Evolutionary conservation across 2,329 filamentous ascomycete species (phyloP).

Genomic region (Trematosphaeria pertusa): DNA sequence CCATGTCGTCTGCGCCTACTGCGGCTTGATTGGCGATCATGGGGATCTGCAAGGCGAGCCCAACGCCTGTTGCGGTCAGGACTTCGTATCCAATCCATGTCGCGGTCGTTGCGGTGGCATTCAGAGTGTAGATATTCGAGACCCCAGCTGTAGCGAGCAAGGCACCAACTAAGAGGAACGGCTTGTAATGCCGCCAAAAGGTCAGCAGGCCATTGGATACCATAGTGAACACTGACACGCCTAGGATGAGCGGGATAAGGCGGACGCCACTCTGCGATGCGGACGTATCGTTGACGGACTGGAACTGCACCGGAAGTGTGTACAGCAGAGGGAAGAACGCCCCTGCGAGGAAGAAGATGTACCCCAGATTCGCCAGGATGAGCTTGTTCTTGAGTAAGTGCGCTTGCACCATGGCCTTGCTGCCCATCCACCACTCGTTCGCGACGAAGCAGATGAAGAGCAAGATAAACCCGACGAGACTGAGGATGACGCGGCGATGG

Average conservation of each 20-base stretch:
- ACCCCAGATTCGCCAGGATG: conserved; percentile 24
- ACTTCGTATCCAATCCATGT: conserved; percentile 59
- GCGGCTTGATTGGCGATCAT: conserved; percentile 51
- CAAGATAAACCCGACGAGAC: conserved; percentile 57
- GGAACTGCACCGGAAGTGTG: conserved; percentile 37
- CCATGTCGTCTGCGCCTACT: conserved; percentile 46
- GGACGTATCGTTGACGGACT: conserved; percentile 32
- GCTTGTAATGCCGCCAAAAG: conserved; percentile 49
- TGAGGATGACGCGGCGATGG: conserved; percentile 52
- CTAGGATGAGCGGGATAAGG: conserved; percentile 36
- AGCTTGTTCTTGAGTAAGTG: conserved; percentile 27
- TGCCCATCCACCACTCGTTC: conserved; percentile 35
- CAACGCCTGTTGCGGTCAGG: conserved; percentile 53
- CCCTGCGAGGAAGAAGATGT: conserved; percentile 34
- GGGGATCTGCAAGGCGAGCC: conserved; percentile 50
- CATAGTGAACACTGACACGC: conserved; percentile 36
- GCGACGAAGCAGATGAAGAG: conserved; percentile 52
- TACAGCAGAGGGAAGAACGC: conserved; percentile 38
- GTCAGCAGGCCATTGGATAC: conserved; percentile 33
- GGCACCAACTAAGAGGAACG: conserved; percentile 48
- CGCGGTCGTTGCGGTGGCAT: conserved; percentile 42
- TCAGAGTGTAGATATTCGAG: conserved; percentile 43
- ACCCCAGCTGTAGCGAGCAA: conserved; percentile 27
- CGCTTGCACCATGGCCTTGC: conserved; percentile 35
- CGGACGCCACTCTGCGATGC: conserved; percentile 36